Base-by-base conservation (phyloP, 345 rosid species). In the Gossypium bickii region DNA sequence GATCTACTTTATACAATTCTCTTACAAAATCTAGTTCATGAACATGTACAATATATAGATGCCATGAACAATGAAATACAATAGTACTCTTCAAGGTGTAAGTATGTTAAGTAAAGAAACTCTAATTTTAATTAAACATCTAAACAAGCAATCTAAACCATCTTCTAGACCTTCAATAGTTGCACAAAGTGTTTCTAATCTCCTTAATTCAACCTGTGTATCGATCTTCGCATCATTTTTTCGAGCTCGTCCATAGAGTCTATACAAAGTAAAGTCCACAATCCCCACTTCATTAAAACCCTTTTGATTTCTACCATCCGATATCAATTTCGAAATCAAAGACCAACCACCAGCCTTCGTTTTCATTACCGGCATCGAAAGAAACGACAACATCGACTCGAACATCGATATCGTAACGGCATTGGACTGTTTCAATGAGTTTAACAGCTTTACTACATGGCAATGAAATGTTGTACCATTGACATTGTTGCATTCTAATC, bases 331-430 rank as follows among this genome's bases (percentile, higher is more conserved):
- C 1, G 87, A 77, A 45, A 85, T 67, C 75, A 82, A 43, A 0
- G 83, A 80, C 86, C 90, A 84, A 9, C 91, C 86, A 9, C 86
- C 60, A 7, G 68, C 55, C 57, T 65, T 80, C 2, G 79, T 75
- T 75, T 69, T 62, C 53, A 49, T 16, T 3, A 12, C 66, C 0
- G 89, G 79, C 25, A 76, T 56, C 1, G 85, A 83, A 7, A 90
- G 51, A 59, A 86, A 89, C 44, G 79, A 57, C 69, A 92, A 55
- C 29, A 89, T 79, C 18, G 88, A 86, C 29, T 76, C 83, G 27
- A 92, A 69, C 56, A 81, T 71, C 1, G 83, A 82, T 58, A 82
- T 43, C 0, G 87, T 65, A 0, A 84, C 52, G 53, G 48, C 74
- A 29, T 77, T 83, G n/a, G 86, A 78, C 76, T 87, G 89, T 71